Base-by-base conservation (phyloP, 306 rosid genomes). In the Malus sylvestris region DNA sequence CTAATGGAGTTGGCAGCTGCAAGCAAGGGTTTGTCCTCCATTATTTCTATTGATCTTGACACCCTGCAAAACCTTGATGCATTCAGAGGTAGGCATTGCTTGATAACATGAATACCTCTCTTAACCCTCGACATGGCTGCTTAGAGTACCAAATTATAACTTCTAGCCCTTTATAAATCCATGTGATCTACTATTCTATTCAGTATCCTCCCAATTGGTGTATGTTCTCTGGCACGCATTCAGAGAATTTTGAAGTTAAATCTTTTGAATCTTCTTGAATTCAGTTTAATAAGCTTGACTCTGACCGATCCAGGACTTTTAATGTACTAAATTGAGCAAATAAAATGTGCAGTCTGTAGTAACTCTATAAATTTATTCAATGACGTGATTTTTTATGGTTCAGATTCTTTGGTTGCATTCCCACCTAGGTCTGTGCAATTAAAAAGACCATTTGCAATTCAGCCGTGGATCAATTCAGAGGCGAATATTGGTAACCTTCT, bases 1-100 rank as follows among this genome's bases (percentile, higher is more conserved):
- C 78, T 96, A 87, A 96, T 96, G 99, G 99, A 96, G 79, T 76
- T 92, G 85, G 99, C 99, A 74, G 97, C 89, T 63, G 85, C 90
- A 70, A 88, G 85, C 89, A 96, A 88, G 85, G 98, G 97, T 57
- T 83, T 96, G 55, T 71, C 97, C 76, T 96, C 99, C 42, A 91
- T 96, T 74, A 83, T 90, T 73, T 79, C 84, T 79, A 91, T 96
- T 72, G 99, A 96, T 83, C 96, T 88, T 66, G 93, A 91, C 82
- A 92, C 97, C 68, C 65, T 93, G 86, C 97, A 93, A 81, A 87
- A 87, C 79, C 92, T 92, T 81, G 99, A 96, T 67, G 87, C 84
- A 52, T 89, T 91, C 84, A 86, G 89, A 84, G 93, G 99, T 92
- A 81, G 73, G 88, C 72, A 59, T 81, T 46, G 55, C 74, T 73